Base-by-base conservation (phyloP, 2,329 filamentous ascomycete genomes). In the Colletotrichum tamarilloi region DNA sequence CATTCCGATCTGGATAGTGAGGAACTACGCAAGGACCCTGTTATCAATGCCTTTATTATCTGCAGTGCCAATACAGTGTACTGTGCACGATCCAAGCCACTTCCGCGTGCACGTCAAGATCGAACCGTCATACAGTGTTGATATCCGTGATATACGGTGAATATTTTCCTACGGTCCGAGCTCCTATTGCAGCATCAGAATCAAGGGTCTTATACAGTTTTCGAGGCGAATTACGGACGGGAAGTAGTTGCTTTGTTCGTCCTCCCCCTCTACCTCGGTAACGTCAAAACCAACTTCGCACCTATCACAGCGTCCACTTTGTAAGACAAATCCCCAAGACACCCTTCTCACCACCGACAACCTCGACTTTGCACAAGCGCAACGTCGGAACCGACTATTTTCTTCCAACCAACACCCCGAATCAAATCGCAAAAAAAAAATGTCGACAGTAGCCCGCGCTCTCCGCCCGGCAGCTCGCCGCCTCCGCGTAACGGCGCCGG, bases 391-490 rank as follows among this genome's bases (percentile, higher is more conserved):
- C 19, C 5, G 14, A 9, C 19, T 19, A 49, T n/a, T 5, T 8
- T 11, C 9, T 2, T 8, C 16, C 16, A 42, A 6, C 38, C 38
- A 42, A 28, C 53, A 16, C 22, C 12, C 14, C 7, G n/a, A 56
- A 22, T 12, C 52, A 16, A 26, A 9, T 19, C 24, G 28, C 8
- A 35, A 5, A 46, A 5, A 46, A 14, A 66, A 46, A 65, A 73
- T 73, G 71, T 73, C 71, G 49, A 63, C 68, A 28, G 28, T 73
- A 19, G 62, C 71, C 67, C 73, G 69, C 60, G 55, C 73, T 74
- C 58, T 78, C 53, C 76, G 76, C 26, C 75, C 77, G 24, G 75
- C 30, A 32, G 30, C 77, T 63, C 71, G 70, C 63, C 73, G 56
- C 63, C 38, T 62, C 28, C 73, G 58, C 35, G 75, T 28, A 67